phyloP scores from a whole-genome alignment of 345 rosid genomes.

The Sonneratia caseolaris region DNA sequence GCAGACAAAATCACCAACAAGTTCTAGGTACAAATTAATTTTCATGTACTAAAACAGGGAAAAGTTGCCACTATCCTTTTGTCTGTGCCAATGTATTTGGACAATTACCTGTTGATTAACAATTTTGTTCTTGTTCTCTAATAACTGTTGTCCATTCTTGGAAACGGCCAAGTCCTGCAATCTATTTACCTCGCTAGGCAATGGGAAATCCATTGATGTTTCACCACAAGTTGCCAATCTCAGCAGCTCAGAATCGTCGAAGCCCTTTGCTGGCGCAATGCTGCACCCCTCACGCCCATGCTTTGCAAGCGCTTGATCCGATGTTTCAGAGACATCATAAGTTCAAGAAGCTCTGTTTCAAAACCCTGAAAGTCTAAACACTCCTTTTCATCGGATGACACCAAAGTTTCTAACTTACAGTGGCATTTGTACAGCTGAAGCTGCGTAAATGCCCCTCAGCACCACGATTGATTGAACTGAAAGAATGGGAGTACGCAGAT shows the following conservation, averaged over 20 bases:
- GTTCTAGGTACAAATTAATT: not conserved
- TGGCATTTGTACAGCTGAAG: slow-evolving; percentile 61
- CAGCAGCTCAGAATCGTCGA: slow-evolving; percentile 33
- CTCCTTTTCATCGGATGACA: too few relatives aligned
- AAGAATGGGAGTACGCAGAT: slow-evolving; percentile 81
- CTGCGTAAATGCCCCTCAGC: slow-evolving; percentile 60
- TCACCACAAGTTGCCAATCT: slow-evolving; percentile 9
- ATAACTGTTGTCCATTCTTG: not conserved
- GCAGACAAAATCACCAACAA: not conserved
- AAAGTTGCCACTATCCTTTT: not conserved
- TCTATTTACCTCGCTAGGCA: not conserved
- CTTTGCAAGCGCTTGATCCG: slow-evolving; percentile 61
- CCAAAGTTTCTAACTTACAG: slow-evolving; percentile 23
- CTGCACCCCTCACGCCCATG: slow-evolving; percentile 34
- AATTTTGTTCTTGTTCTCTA: not conserved
- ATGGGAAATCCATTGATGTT: not conserved
- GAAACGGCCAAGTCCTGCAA: not conserved
- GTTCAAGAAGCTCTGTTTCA: not conserved
- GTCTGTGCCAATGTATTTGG: slow-evolving; percentile 1
- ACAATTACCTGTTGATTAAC: not conserved
- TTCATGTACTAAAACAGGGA: not conserved
- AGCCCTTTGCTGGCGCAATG: slow-evolving; percentile 42
- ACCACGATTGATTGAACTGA: slow-evolving; percentile 61
- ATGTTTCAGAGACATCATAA: not conserved
- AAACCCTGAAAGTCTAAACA: too few relatives aligned